Percentiles rank a stretch among this genome's conserved stretches.
Evolutionary conservation across 176 grass and related monocot genomes (phyloP).

Genomic region (Oryza punctata): DNA sequence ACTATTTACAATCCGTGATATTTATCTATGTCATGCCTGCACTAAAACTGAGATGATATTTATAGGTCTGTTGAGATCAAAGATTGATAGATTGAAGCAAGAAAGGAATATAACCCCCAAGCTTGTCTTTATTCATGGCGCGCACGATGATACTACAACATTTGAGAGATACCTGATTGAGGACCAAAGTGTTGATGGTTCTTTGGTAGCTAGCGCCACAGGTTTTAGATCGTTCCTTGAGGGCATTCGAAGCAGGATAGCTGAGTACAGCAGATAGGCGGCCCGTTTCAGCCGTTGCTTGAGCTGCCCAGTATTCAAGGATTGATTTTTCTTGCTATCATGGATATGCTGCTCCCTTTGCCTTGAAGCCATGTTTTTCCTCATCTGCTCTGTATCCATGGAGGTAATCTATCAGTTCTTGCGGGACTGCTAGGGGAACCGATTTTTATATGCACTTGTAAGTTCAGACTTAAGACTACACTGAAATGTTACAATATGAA

Average conservation of each 20-base stretch:
- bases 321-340: not conserved
- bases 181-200: constrained; percentile 66
- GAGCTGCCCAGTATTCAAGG: not conserved
- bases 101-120: constrained; percentile 82
- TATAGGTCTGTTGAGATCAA: constrained; percentile 72
- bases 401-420: not conserved
- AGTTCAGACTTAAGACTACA: too few relatives aligned
- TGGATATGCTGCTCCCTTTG: not conserved
- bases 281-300: not conserved
- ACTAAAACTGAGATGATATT: constrained; percentile 23
- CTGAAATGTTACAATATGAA: too few relatives aligned
- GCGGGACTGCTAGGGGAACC: not conserved
- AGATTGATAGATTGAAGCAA: constrained; percentile 74
- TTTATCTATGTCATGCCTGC: not conserved
- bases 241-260: constrained; percentile 44
- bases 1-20: not conserved
- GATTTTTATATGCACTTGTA: not conserved
- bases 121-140: constrained; percentile 70
- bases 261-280: constrained; percentile 31
- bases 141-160: constrained; percentile 63
- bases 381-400: not conserved
- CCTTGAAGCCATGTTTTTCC: not conserved
- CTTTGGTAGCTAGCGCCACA: constrained; percentile 21
- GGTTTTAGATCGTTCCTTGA: constrained; percentile 59
- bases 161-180: constrained; percentile 86